Conservation (phyloP, 2,329 filamentous ascomycete genomes). For the Aulographum hederae region DNA sequence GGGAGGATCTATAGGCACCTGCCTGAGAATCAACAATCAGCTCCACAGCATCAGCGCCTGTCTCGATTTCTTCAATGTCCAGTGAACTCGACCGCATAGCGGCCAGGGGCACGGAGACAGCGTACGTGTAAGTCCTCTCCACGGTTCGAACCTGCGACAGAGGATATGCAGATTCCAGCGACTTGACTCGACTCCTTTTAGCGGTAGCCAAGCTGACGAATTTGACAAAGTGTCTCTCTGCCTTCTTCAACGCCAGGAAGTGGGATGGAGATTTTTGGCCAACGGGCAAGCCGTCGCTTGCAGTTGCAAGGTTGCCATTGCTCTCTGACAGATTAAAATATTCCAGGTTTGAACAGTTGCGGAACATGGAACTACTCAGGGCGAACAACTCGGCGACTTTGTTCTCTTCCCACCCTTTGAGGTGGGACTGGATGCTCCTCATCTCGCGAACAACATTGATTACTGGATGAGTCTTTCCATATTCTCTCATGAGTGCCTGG, state of each 20-base stretch:
- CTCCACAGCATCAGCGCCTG: constrained; percentile 50
- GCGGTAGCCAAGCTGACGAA: constrained; percentile 45
- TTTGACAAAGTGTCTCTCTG: constrained; percentile 51
- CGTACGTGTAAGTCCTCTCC: constrained; percentile 46
- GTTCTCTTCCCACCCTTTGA: constrained; percentile 32
- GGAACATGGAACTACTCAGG: constrained; percentile 38
- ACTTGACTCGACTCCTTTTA: constrained; percentile 33
- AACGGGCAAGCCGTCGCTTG: background rate
- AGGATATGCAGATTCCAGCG: constrained; percentile 46
- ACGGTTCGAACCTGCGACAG: constrained; percentile 43
- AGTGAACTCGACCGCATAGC: constrained; percentile 33
- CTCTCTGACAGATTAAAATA: constrained; percentile 49
- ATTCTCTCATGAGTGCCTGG: constrained; percentile 41
- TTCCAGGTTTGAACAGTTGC: constrained; percentile 53
- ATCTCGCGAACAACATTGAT: constrained; percentile 51
- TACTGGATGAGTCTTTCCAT: constrained; percentile 47
- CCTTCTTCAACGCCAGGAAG: constrained; percentile 48
- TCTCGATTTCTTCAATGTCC: constrained; percentile 46
- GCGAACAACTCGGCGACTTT: constrained; percentile 41
- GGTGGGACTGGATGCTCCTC: constrained; percentile 43
- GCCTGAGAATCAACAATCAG: constrained; percentile 20
- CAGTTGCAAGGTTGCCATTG: background rate
- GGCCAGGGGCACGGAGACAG: constrained; percentile 42
- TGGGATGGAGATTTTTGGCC: constrained; percentile 17
- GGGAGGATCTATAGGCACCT: background rate